Evolutionary conservation across 805 yeast genomes (phyloP).

Genomic region (Candida germanica): DNA sequence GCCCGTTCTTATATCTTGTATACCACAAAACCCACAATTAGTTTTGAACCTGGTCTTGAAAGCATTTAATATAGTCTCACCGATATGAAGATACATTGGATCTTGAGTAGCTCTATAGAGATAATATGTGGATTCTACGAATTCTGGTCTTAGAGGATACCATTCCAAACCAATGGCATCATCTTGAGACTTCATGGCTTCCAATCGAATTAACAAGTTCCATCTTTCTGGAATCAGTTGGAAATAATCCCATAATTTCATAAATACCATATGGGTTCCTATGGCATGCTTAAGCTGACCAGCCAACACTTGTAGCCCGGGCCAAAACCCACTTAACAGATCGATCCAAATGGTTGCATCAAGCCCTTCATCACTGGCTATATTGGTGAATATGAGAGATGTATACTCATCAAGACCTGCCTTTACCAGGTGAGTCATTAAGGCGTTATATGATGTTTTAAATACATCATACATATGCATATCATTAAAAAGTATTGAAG

Average conservation of each 20-base stretch:
- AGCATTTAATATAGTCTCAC: slow-evolving; percentile 59
- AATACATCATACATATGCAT: slow-evolving; percentile 59
- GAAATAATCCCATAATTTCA: slow-evolving; percentile 76
- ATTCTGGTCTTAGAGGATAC: slow-evolving; percentile 93
- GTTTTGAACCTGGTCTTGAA: slow-evolving; percentile 51
- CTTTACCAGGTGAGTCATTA: slow-evolving; percentile 42
- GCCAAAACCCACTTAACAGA: slow-evolving; percentile 81
- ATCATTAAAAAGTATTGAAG: slow-evolving; percentile 63
- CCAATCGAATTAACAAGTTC: slow-evolving; percentile 34
- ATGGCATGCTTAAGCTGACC: slow-evolving; percentile 73
- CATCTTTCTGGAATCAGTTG: slow-evolving; percentile 90
- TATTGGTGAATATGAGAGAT: slow-evolving; percentile 50
- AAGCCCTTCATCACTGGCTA: slow-evolving; percentile 52
- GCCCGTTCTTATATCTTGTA: slow-evolving; percentile 64
- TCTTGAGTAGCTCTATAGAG: slow-evolving; percentile 81
- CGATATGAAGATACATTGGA: slow-evolving; percentile 76
- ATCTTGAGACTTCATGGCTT: slow-evolving; percentile 6
- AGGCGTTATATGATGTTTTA: slow-evolving; percentile 52
- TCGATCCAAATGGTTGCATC: slow-evolving; percentile 71
- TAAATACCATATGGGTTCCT: slow-evolving; percentile 54
- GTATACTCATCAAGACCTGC: slow-evolving; percentile 23
- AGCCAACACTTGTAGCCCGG: slow-evolving; percentile 76
- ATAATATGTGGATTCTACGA: slow-evolving; percentile 83
- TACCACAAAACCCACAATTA: slow-evolving; percentile 79
- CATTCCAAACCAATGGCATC: slow-evolving; percentile 61